Conservation (phyloP, 495 filamentous ascomycete species). For the Podospora australis region DNA sequence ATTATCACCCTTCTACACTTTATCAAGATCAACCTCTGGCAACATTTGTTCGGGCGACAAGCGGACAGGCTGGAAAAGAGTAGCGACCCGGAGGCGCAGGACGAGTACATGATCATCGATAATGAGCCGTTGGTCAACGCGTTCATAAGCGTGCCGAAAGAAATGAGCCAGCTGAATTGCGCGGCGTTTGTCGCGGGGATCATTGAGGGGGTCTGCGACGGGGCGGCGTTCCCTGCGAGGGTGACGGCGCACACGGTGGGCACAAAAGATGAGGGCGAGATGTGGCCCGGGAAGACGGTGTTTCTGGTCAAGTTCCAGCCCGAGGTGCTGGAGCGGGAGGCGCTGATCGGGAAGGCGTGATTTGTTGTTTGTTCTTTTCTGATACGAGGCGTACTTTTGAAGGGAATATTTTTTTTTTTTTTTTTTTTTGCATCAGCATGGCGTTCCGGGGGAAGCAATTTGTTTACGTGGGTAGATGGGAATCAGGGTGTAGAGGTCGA, state of each 20-base stretch:
- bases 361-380: neutral
- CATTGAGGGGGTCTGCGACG: slow-evolving; percentile 92
- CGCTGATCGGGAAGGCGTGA: slow-evolving; percentile 43
- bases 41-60: slow-evolving; percentile 80
- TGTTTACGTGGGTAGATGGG: too few species aligned
- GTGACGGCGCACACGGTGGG: slow-evolving; percentile 86
- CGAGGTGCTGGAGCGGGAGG: slow-evolving; percentile 87
- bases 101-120: slow-evolving; percentile 98
- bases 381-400: too few species aligned
- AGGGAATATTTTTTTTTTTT: too few species aligned
- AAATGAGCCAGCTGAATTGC: slow-evolving; percentile 95
- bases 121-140: slow-evolving; percentile 94
- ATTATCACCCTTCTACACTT: slow-evolving; percentile 92
- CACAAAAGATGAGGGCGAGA: slow-evolving; percentile 65
- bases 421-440: too few species aligned
- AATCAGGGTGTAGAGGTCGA: too few species aligned
- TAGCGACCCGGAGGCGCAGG: slow-evolving; percentile 66
- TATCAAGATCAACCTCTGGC: slow-evolving; percentile 85
- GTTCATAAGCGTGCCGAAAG: slow-evolving; percentile 84
- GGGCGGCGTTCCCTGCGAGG: slow-evolving; percentile 76
- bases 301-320: slow-evolving; percentile 87
- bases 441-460: too few species aligned
- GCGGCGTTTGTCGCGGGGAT: slow-evolving; percentile 93
- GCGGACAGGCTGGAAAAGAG: slow-evolving; percentile 90
- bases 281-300: slow-evolving; percentile 94